Percentiles rank a stretch among this genome's conserved stretches.
phyloP scores from a whole-genome alignment of 805 yeast genomes.

The Lachancea dasiensis region DNA sequence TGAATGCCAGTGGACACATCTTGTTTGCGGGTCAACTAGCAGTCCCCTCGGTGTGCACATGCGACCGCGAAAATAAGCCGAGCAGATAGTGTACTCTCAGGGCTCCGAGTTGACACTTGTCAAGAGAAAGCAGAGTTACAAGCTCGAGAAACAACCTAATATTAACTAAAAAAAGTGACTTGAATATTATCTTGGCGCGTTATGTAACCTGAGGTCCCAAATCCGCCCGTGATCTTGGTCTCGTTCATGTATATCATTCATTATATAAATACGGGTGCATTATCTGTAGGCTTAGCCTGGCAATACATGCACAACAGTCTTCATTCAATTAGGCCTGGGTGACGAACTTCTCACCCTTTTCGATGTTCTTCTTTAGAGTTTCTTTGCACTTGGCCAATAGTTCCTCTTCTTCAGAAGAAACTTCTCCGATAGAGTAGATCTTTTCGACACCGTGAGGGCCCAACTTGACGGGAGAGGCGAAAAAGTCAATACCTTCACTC shows the following conservation, averaged over 20 bases:
- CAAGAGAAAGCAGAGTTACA: background rate
- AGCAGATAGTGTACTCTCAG: no score
- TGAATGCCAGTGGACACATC: constrained; percentile 33
- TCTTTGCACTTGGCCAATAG: constrained; percentile 79
- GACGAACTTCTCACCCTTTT: constrained; percentile 89
- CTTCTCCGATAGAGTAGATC: constrained; percentile 70
- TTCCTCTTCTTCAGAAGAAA: constrained; percentile 75
- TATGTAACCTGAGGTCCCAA: no score
- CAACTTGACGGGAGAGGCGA: constrained; percentile 89
- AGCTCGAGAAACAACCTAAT: no score
- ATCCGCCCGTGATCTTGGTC: background rate
- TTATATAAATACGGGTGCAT: constrained; percentile 1
- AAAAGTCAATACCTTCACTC: constrained; percentile 90
- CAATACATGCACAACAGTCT: no score
- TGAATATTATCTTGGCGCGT: no score
- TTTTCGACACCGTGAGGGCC: constrained; percentile 86
- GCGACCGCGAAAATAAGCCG: background rate
- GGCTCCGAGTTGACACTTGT: no score
- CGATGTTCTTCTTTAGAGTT: constrained; percentile 83
- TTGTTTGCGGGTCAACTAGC: constrained; percentile 22
- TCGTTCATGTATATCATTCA: constrained; percentile 2
- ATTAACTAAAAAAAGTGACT: no score
- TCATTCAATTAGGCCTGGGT: constrained; percentile 49
- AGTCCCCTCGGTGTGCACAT: constrained; percentile 16
- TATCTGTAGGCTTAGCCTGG: no score